phyloP scores from a whole-genome alignment of 805 yeast species.

The Lachancea nothofagi region DNA sequence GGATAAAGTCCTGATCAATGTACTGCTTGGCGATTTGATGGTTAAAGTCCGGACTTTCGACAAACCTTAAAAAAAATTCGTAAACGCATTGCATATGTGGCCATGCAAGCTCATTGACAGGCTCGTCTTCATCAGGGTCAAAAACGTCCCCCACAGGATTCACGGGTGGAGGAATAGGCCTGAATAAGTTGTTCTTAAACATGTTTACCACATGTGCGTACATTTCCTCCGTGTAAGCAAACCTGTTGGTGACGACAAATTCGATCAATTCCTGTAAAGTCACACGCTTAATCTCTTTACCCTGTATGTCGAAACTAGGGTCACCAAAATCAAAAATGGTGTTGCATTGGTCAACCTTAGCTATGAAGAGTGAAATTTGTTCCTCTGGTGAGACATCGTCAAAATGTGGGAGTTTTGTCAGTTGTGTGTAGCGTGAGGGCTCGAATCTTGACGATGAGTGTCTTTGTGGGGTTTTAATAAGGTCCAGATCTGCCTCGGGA shows the following conservation, averaged over 20 bases:
- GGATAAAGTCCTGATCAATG: conserved; percentile 85
- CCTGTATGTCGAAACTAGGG: conserved; percentile 85
- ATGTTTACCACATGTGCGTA: conserved; percentile 81
- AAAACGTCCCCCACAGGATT: conserved; percentile 94
- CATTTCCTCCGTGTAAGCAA: conserved; percentile 85
- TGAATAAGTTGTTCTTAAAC: conserved; percentile 83
- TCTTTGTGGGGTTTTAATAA: conserved; percentile 80
- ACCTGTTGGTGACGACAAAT: conserved; percentile 74
- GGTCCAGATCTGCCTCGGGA: conserved; percentile 61
- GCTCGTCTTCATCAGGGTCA: conserved; percentile 99
- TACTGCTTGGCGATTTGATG: conserved; percentile 89
- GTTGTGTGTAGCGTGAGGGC: conserved; percentile 60
- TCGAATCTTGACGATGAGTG: conserved; percentile 91
- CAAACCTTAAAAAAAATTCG: conserved; percentile 86
- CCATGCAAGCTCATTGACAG: conserved; percentile 94
- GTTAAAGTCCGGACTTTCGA: conserved; percentile 91
- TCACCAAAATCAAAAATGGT: conserved; percentile 91
- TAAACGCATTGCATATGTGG: conserved; percentile 97
- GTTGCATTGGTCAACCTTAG: conserved; percentile 91
- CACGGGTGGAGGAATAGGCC: conserved; percentile 98
- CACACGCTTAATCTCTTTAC: conserved; percentile 84
- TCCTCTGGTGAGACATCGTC: conserved; percentile 85
- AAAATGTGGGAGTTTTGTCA: conserved; percentile 73
- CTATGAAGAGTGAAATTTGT: conserved; percentile 64
- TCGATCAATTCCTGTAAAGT: conserved; percentile 87